Evolutionary conservation across 768 basidiomycete species (phyloP), one percentile per base, ranked within the genome.

Genomic region (Leccinum broughii): DNA sequence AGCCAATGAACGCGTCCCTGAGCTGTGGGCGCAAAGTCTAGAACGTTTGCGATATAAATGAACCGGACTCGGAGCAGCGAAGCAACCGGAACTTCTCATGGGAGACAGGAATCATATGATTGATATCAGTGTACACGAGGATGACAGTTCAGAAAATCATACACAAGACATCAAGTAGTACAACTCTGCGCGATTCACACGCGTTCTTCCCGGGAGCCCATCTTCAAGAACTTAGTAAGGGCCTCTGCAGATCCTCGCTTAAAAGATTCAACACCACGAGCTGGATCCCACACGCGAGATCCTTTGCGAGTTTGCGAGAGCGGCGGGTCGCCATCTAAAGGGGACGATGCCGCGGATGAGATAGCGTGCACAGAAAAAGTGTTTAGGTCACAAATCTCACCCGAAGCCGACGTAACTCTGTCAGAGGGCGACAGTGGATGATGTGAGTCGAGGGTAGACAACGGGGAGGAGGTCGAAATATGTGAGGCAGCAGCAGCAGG

Each of bases 181-280:
- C 28, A 56, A 53, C 26, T 51, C 30, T 28, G 17, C 17, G 9
- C 9, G 9, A 20, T 57, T 67, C 51, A 70, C n/a, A 56, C 44
- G 35, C 46, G 84, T 28, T 85, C 82, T 60, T 88, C 88, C 81
- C 84, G 88, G 52, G 87, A 83, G 22, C 88, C 85, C 83, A 89
- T 87, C 68, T 84, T 88, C 77, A 94, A 77, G 74, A 95, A 94
- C 52, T 90, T 80, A 10, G 89, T 85, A 30, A 95, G 79, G 26
- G 94, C 92, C 66, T 95, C 90, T 72, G 95, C 93, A 2, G 92
- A 93, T 14, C 89, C 89, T 55, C 84, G 85, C 73, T 93, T 95
- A 76, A 95, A 93, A 44, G 90, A 67, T 60, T 95, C 93, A 3
- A 95, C 86, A 49, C 88, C 89, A 22, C 93, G 86, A 10, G 87